A percentile compares a stretch with the other conserved stretches of the same genome.
Evolutionary conservation across 331 rosid genomes (phyloP).

Genomic region (Rosa hybrid): DNA sequence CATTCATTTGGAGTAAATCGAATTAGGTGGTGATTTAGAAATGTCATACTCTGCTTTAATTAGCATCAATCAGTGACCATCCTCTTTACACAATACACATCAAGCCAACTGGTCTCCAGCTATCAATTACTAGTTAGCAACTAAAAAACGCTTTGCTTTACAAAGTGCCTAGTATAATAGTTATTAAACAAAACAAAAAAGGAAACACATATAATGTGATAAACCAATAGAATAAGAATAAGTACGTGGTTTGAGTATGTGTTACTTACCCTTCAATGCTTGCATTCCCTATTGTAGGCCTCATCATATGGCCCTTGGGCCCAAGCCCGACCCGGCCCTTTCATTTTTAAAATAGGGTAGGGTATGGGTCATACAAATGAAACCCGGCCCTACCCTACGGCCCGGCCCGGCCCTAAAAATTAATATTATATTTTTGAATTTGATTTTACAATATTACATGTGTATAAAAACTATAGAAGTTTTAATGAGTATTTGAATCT

Average conservation of each 20-base stretch:
- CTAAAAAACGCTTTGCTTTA: not conserved
- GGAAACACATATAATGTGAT: not conserved
- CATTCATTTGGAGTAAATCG: conserved; percentile 12
- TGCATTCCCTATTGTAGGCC: conserved; percentile 13
- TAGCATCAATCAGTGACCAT: not conserved
- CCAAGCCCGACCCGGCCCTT: no score
- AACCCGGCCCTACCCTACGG: no score
- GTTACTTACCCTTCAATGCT: conserved; percentile 54
- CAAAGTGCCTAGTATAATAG: not conserved
- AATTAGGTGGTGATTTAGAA: not conserved
- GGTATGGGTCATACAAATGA: no score
- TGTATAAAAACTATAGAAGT: no score
- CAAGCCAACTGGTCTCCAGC: not conserved
- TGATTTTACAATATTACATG: no score
- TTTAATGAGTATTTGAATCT: no score
- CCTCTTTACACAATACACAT: not conserved
- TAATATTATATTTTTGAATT: no score
- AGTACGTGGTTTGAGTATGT: conserved; percentile 13
- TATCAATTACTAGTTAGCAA: not conserved
- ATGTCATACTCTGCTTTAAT: not conserved
- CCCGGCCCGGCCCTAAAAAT: no score
- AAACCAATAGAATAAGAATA: not conserved
- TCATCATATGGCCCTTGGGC: no score
- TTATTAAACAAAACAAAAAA: not conserved
- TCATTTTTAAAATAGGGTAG: no score